Evolutionary conservation across 2,329 filamentous ascomycete genomes (phyloP).

Genomic region (Trichocomaceae sp.): DNA sequence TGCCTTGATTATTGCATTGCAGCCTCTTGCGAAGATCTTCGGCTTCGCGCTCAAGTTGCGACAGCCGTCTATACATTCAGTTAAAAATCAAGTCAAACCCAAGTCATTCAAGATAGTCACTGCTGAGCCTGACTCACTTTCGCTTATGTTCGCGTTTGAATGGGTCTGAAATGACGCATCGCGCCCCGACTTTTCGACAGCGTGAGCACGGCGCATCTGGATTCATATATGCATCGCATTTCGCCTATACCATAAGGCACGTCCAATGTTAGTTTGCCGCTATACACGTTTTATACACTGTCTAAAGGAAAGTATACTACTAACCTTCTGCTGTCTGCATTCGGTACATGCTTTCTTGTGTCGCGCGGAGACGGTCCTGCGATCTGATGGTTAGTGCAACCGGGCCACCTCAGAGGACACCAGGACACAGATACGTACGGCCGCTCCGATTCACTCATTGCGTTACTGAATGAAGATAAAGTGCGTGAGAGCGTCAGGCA

Average conservation of each 20-base stretch:
- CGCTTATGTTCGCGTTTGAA: slow-evolving; percentile 41
- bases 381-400: not conserved
- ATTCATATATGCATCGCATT: slow-evolving; percentile 35
- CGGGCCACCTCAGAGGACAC: not conserved
- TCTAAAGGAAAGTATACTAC: not conserved
- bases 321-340: slow-evolving; percentile 40
- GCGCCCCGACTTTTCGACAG: slow-evolving; percentile 31
- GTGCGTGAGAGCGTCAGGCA: not conserved
- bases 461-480: not conserved
- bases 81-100: not conserved
- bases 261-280: not conserved
- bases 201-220: slow-evolving; percentile 31
- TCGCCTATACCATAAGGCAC: slow-evolving; percentile 21
- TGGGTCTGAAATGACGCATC: slow-evolving; percentile 36
- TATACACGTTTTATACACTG: too few species aligned
- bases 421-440: not conserved
- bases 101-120: not conserved
- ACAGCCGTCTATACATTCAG: slow-evolving; percentile 26
- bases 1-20: slow-evolving; percentile 19
- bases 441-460: not conserved
- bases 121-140: slow-evolving; percentile 21
- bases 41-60: slow-evolving; percentile 33
- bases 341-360: slow-evolving; percentile 39
- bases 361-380: slow-evolving; percentile 20
- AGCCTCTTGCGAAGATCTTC: slow-evolving; percentile 32